Percentiles rank a stretch among this genome's conserved stretches.
Evolutionary conservation across 768 basidiomycete genomes (phyloP).

Genomic region (Boletus sp.): DNA sequence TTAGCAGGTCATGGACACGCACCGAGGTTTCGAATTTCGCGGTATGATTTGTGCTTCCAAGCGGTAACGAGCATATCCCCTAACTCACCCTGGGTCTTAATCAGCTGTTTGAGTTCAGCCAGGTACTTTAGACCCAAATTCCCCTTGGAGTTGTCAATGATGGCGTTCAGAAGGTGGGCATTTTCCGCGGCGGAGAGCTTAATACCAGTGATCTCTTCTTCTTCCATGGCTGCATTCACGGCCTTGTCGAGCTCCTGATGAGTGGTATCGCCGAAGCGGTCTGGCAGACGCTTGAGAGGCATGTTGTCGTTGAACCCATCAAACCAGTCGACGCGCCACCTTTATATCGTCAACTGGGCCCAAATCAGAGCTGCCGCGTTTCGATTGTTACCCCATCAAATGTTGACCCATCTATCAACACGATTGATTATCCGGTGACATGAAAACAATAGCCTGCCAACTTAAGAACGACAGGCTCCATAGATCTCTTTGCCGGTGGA

Average conservation of each 20-base stretch:
- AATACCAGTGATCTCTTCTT: too few relatives aligned
- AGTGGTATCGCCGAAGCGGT: background rate
- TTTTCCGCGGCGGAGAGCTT: too few relatives aligned
- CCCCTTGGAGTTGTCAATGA: too few relatives aligned
- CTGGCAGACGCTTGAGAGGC: background rate
- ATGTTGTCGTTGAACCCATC: background rate
- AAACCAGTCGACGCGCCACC: background rate
- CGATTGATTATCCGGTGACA: background rate
- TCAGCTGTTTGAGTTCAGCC: background rate
- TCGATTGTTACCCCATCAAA: background rate
- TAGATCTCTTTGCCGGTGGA: too few relatives aligned
- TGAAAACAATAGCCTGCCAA: background rate
- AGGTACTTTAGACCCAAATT: too few relatives aligned
- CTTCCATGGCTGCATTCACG: too few relatives aligned
- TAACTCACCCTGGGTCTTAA: background rate
- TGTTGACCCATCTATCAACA: background rate
- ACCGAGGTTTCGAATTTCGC: conserved; percentile 10
- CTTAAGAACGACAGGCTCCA: too few relatives aligned
- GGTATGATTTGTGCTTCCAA: background rate
- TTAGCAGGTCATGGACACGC: background rate
- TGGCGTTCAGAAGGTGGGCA: too few relatives aligned
- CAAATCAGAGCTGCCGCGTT: background rate
- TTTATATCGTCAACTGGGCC: too few relatives aligned
- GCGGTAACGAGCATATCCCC: background rate
- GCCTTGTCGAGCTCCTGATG: background rate